Evolutionary conservation across 2,329 filamentous ascomycete genomes (phyloP).

Genomic region (Botrytis deweyae): DNA sequence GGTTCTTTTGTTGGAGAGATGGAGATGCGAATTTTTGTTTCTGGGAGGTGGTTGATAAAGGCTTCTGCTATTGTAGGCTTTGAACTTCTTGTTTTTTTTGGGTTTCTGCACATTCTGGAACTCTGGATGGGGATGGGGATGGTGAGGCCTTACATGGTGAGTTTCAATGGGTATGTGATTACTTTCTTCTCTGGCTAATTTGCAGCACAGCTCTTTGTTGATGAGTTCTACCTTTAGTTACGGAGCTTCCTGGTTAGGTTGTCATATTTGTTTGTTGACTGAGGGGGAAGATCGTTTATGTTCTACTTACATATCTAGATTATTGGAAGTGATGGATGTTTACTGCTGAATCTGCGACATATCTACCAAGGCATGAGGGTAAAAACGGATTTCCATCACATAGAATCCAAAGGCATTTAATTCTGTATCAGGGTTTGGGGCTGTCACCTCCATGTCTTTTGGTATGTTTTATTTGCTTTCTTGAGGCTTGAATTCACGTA

Average conservation of each 20-base stretch:
- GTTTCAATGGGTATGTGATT: not conserved
- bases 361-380: rapidly evolving
- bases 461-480: rapidly evolving
- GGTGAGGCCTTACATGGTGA: not conserved
- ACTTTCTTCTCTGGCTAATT: not conserved
- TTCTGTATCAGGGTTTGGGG: not conserved
- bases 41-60: not conserved
- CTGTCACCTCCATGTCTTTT: not conserved
- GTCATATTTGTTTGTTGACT: not conserved
- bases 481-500: not conserved
- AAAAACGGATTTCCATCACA: not conserved
- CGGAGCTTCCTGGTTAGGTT: not conserved
- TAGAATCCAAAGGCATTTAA: not conserved
- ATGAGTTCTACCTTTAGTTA: not conserved
- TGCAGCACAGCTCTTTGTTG: rapidly evolving
- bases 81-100: not conserved
- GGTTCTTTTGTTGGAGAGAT: not conserved
- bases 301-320: rapidly evolving
- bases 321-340: rapidly evolving
- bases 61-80: rapidly evolving
- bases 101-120: not conserved
- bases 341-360: not conserved
- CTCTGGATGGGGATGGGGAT: not conserved
- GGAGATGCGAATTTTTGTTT: not conserved
- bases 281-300: not conserved